Evolutionary conservation across 2,329 filamentous ascomycete genomes (phyloP).

Genomic region (Aspergillus ibericus): DNA sequence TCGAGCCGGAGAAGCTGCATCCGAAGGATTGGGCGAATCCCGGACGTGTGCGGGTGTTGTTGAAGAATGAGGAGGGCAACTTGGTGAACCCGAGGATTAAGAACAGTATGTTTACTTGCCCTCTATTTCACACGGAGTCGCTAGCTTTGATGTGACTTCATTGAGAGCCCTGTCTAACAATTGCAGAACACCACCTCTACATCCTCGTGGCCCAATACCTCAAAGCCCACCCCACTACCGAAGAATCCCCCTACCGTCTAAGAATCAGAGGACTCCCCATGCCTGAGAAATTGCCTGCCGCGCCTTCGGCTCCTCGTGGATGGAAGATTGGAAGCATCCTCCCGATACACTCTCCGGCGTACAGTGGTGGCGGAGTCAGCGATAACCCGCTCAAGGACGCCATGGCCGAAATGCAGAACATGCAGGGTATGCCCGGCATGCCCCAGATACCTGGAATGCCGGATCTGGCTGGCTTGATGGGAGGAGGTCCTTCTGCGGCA

Average conservation of each 20-base stretch:
- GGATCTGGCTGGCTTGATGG: conserved; percentile 57
- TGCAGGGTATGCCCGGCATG: conserved; percentile 45
- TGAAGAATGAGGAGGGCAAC: conserved; percentile 59
- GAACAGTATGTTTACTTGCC: conserved; percentile 56
- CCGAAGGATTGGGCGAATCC: conserved; percentile 98
- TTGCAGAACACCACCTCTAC: conserved; percentile 77
- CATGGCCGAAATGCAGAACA: conserved; percentile 83
- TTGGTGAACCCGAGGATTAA: conserved; percentile 55
- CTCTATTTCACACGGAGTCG: not conserved
- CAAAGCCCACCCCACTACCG: conserved; percentile 72
- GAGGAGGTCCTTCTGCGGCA: conserved; percentile 31
- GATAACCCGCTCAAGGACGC: conserved; percentile 96
- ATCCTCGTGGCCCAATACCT: conserved; percentile 76
- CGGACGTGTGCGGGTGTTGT: conserved; percentile 76
- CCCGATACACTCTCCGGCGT: conserved; percentile 82
- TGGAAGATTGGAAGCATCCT: conserved; percentile 87
- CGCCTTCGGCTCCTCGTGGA: conserved; percentile 75
- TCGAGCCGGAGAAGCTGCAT: conserved; percentile 89
- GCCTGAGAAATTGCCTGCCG: conserved; percentile 66
- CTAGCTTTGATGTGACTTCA: not conserved
- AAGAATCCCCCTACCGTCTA: conserved; percentile 68
- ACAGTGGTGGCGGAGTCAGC: conserved; percentile 88
- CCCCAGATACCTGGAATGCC: conserved; percentile 48
- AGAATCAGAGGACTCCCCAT: conserved; percentile 72
- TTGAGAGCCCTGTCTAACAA: not conserved